Conservation (phyloP, 1,139 yeast genomes). For the Geotrichum citri-aurantii region DNA sequence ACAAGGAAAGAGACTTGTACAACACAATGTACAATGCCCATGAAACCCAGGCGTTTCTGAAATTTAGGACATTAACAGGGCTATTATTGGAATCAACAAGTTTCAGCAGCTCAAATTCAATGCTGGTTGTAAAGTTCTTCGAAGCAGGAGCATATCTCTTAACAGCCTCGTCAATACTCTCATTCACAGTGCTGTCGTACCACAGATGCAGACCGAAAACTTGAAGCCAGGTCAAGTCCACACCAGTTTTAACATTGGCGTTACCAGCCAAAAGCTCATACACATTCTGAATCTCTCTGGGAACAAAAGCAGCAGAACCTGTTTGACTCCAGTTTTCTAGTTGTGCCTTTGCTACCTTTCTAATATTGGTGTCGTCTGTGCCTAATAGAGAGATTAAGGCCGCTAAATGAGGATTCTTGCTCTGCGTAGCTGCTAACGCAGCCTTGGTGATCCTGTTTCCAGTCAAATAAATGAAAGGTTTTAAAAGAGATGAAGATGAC, state of each 20-base stretch:
- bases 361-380: conserved; percentile 50
- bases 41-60: conserved; percentile 38
- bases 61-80: conserved; percentile 23
- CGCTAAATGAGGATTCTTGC: conserved; percentile 63
- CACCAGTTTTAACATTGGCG: conserved; percentile 28
- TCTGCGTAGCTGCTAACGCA: conserved; percentile 49
- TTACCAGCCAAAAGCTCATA: conserved; percentile 63
- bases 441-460: conserved; percentile 58
- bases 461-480: conserved; percentile 48
- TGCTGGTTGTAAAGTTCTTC: conserved; percentile 32
- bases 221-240: conserved; percentile 61
- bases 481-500: conserved; percentile 41
- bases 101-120: conserved; percentile 33
- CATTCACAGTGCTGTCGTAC: conserved; percentile 49
- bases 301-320: conserved; percentile 43
- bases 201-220: conserved; percentile 53
- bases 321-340: conserved; percentile 56
- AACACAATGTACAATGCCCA: conserved; percentile 56
- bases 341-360: conserved; percentile 53
- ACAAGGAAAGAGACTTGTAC: conserved; percentile 19
- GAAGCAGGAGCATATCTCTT: conserved; percentile 29
- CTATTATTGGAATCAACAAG: conserved; percentile 40
- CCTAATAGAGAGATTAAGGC: conserved; percentile 65
- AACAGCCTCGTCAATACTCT: conserved; percentile 38
- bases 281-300: conserved; percentile 49